Evolutionary conservation across 352 stramenopile genomes (phyloP).

Genomic region (Globisporangium paroecandrum): DNA sequence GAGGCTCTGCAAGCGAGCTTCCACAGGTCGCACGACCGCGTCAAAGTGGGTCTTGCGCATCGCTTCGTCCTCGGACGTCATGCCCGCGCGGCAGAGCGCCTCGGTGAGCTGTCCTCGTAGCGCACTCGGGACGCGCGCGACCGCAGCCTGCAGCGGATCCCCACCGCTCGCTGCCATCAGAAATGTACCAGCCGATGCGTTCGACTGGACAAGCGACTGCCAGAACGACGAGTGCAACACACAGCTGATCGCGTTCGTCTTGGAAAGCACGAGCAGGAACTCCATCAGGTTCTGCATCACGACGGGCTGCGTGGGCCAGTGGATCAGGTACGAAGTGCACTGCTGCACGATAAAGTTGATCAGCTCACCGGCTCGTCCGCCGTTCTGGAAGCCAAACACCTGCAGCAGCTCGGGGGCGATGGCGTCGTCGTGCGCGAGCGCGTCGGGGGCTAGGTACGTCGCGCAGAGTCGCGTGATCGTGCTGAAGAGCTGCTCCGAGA

Average conservation of each 20-base stretch:
- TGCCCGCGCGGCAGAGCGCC: conserved; percentile 68
- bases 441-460: conserved; percentile 66
- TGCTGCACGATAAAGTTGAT: conserved; percentile 73
- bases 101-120: conserved; percentile 65
- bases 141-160: conserved; percentile 39
- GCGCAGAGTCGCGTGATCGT: conserved; percentile 72
- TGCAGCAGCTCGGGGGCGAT: conserved; percentile 50
- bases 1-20: conserved; percentile 47
- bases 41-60: conserved; percentile 53
- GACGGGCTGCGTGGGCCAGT: conserved; percentile 79
- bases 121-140: conserved; percentile 54
- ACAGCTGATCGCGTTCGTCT: conserved; percentile 53
- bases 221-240: conserved; percentile 58
- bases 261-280: conserved; percentile 66
- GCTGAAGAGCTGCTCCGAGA: conserved; percentile 70
- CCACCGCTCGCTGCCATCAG: conserved; percentile 21
- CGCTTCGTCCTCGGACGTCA: conserved; percentile 46
- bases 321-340: conserved; percentile 62
- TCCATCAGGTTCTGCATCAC: conserved; percentile 84
- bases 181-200: conserved; percentile 59
- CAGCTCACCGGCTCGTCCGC: conserved; percentile 48
- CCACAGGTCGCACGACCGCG: conserved; percentile 45
- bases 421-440: conserved; percentile 32
- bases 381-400: conserved; percentile 61
- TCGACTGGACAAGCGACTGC: conserved; percentile 71